Percentiles rank a stretch among this genome's conserved stretches.
Conservation (phyloP, 23 red algal genomes). For the Chondrus crispus region DNA sequence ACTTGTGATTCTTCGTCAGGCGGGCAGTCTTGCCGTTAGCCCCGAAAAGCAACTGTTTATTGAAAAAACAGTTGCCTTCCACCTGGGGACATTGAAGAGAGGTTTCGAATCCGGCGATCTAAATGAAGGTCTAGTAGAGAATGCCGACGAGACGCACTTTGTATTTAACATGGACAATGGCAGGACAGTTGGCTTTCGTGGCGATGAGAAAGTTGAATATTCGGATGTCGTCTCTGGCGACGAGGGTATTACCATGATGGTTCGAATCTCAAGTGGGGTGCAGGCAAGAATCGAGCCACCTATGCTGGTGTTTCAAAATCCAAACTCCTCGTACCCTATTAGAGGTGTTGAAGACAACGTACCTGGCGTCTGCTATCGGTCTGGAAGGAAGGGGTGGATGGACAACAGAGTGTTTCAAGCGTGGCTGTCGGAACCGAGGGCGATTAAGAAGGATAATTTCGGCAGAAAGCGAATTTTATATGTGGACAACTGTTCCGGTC, state of each 20-base stretch:
- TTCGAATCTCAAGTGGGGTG: no score
- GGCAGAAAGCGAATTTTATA: background rate
- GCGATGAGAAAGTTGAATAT: no score
- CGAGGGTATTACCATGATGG: no score
- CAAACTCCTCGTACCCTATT: background rate
- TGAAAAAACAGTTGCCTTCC: background rate
- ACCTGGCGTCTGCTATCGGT: background rate
- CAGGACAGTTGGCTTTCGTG: no score
- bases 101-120: background rate
- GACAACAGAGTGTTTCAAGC: background rate
- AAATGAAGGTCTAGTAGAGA: background rate
- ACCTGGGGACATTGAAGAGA: background rate
- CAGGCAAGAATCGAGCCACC: conserved; percentile 8
- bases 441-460: background rate
- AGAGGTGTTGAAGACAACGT: background rate
- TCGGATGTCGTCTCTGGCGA: no score
- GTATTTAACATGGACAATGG: no score
- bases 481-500: background rate
- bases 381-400: background rate
- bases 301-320: conserved; percentile 16
- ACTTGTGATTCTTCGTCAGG: background rate
- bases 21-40: background rate
- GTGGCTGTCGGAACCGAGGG: background rate
- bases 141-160: background rate
- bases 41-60: background rate